Conservation (phyloP, 768 basidiomycete species). For the Macrocybe gigantea region DNA sequence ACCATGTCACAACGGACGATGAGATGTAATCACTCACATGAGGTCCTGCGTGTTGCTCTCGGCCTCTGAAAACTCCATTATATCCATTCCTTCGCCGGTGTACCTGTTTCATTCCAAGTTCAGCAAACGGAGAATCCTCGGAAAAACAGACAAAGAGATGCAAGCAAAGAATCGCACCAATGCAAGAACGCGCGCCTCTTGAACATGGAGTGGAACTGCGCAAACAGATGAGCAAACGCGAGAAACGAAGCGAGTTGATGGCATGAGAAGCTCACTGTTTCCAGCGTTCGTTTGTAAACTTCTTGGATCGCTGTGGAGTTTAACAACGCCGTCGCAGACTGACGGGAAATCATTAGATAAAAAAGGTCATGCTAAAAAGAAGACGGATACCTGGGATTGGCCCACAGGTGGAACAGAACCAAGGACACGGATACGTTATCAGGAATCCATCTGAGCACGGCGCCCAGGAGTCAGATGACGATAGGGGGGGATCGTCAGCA, state of each 20-base stretch:
- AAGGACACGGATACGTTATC: conserved; percentile 85
- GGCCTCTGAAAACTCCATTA: conserved; percentile 81
- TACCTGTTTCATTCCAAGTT: conserved; percentile 37
- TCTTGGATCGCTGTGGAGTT: conserved; percentile 87
- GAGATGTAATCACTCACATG: conserved; percentile 56
- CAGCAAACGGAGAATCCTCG: background rate
- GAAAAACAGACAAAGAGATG: background rate
- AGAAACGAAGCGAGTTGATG: background rate
- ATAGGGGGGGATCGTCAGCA: conserved; percentile 3
- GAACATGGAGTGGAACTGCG: conserved; percentile 74
- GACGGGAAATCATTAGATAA: conserved; percentile 7
- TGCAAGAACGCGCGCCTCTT: conserved; percentile 83
- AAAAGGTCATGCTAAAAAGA: background rate
- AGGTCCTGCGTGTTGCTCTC: conserved; percentile 79
- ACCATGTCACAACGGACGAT: background rate
- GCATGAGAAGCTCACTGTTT: conserved; percentile 35
- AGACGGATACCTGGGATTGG: conserved; percentile 46
- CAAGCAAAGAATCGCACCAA: conserved; percentile 37
- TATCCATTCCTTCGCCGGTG: conserved; percentile 87
- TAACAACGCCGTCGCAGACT: conserved; percentile 66
- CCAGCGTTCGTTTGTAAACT: conserved; percentile 68
- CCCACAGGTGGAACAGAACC: conserved; percentile 83
- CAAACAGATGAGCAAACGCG: conserved; percentile 1
- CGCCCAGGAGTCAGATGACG: conserved; percentile 3
- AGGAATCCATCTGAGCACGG: conserved; percentile 68